phyloP scores from a whole-genome alignment of 2,329 filamentous ascomycete species.

The Colletotrichum nymphaeae region DNA sequence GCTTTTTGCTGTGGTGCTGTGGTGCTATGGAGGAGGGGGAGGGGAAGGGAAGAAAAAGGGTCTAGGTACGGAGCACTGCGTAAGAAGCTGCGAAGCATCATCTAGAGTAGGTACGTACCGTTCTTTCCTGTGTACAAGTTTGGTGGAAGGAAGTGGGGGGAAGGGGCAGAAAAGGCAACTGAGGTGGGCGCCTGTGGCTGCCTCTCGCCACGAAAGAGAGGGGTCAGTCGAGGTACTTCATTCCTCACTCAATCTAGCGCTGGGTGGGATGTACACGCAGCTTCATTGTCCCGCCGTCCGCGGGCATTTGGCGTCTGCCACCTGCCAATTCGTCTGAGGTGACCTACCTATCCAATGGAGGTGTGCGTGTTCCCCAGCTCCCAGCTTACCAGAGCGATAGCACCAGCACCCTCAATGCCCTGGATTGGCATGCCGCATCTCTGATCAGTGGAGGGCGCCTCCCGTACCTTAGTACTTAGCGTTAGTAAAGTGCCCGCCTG shows the following conservation, averaged over 20 bases:
- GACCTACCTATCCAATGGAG: neutral
- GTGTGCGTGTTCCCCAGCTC: slow-evolving; percentile 11
- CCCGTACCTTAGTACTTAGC: neutral
- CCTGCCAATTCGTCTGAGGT: slow-evolving; percentile 34
- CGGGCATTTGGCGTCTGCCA: slow-evolving; percentile 26
- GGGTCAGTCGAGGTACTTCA: neutral
- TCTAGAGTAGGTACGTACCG: slow-evolving; percentile 1
- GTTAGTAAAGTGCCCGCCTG: neutral
- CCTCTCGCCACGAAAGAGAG: slow-evolving; percentile 3
- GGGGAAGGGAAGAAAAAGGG: neutral
- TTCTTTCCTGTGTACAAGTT: neutral
- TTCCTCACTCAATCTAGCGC: accelerated
- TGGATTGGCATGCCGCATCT: neutral
- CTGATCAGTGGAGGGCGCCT: neutral
- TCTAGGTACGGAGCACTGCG: too few relatives aligned
- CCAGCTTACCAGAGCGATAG: slow-evolving; percentile 1
- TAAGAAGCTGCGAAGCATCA: too few relatives aligned
- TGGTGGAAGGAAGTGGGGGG: neutral
- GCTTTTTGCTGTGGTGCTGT: too few relatives aligned
- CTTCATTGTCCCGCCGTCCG: slow-evolving; percentile 6
- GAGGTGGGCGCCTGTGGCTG: slow-evolving; percentile 9
- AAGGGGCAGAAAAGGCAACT: slow-evolving; percentile 23
- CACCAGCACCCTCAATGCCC: neutral
- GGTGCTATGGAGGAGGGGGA: slow-evolving; percentile 4
- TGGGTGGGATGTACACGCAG: neutral